Base-by-base conservation (phyloP, 2,329 filamentous ascomycete genomes). In the Capronia coronata region DNA sequence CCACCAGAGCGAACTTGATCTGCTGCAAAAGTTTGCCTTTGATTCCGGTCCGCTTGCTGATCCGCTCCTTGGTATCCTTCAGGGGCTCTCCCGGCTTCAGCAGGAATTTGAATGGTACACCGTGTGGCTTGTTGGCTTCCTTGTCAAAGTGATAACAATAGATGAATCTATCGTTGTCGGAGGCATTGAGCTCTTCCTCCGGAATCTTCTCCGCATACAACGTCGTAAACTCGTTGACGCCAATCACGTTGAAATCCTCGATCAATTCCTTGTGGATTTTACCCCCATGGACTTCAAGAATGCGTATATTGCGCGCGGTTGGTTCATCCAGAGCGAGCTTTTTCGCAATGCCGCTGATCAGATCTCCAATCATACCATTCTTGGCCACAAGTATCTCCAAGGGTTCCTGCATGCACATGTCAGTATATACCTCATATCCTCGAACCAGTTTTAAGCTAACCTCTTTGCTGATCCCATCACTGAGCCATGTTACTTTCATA, bases 1-100 rank as follows among this genome's bases (percentile, higher is more conserved):
- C 75, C 44, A 96, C 78, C 25, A 94, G 70, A 5, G 89, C 86
- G 73, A 98, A 96, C 69, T 94, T 96, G 68, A 98, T 93, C 75
- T 97, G 97, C 68, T 98, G 91, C 60, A 98, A 90, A 58, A 88
- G 88, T 75, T 98, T 98, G 67, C 93, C 94, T 70, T 96, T 96
- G 71, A 98, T 83, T 21, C 90, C 90, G 0, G 87, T 95, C 51
- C 91, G 79, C 68, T 90, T 91, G 60, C 93, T 90, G 2, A 98
- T 74, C n/a, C 93, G 82, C 70, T 94, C 88, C 72, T 91, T 96
- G 37, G 90, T 96, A 27, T 97, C 87, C 51, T 81, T 82, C 69
- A 98, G 97, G 32, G 77, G 75, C 67, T 98, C 93, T 46, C 82
- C 86, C 67, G 87, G 82, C 59, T 89, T 84, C 34, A 97, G 68